A percentile compares a stretch with the other conserved stretches of the same genome.
Conservation (phyloP, 805 yeast species). For the Yarrowia sp. region DNA sequence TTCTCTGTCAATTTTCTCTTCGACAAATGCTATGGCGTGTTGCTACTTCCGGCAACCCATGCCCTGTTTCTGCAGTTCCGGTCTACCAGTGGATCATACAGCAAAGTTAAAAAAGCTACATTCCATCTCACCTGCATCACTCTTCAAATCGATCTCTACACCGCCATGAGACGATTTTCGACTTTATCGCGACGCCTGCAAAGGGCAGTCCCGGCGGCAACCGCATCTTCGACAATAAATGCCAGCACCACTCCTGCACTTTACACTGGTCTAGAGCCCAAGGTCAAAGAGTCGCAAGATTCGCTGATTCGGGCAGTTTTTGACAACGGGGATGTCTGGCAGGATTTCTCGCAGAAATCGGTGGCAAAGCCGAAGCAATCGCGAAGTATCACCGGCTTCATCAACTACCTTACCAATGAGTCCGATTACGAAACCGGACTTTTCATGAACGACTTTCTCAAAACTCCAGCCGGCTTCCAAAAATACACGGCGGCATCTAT, state of each 20-base stretch:
- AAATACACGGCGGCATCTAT: constrained; percentile 66
- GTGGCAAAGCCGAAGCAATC: background rate
- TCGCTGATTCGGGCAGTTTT: constrained; percentile 33
- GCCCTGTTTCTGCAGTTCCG: too few species aligned
- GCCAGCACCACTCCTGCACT: background rate
- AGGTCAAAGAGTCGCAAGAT: constrained; percentile 29
- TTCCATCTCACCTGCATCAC: background rate
- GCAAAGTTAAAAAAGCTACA: background rate
- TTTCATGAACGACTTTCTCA: constrained; percentile 69
- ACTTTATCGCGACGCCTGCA: background rate
- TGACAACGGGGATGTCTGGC: constrained; percentile 30
- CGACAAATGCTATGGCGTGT: too few species aligned
- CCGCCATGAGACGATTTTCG: constrained; percentile 12
- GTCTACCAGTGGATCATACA: too few species aligned
- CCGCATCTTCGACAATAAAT: background rate
- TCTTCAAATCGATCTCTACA: background rate
- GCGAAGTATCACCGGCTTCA: background rate
- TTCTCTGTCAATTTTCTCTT: too few species aligned
- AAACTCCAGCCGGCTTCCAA: constrained; percentile 65
- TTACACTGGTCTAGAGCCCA: constrained; percentile 10
- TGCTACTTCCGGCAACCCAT: too few species aligned
- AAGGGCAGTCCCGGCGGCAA: background rate
- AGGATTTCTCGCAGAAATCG: constrained; percentile 21
- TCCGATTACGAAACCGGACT: constrained; percentile 51
- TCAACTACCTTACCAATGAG: constrained; percentile 29